Conservation (phyloP, 345 rosid genomes). For the Linum tenue region DNA sequence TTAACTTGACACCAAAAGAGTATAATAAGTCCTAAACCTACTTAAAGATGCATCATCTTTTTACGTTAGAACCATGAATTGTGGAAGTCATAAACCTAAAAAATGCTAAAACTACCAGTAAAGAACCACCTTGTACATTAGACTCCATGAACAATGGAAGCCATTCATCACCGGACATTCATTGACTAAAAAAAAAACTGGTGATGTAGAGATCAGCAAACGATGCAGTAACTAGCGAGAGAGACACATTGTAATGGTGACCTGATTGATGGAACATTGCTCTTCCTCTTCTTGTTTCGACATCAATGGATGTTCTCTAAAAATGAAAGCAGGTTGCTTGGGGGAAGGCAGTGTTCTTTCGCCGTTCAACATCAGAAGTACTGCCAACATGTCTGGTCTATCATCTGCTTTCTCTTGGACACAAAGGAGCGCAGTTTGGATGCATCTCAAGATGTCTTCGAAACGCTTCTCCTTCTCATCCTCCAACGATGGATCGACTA, state of each 20-base stretch:
- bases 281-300: slow-evolving; percentile 9
- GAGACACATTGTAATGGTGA: slow-evolving; percentile 14
- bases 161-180: neutral
- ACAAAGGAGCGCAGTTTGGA: neutral
- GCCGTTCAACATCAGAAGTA: slow-evolving; percentile 4
- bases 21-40: too few species aligned
- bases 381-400: neutral
- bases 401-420: neutral
- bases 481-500: neutral
- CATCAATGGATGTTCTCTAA: slow-evolving; percentile 1
- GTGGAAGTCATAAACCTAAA: too few species aligned
- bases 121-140: too few species aligned
- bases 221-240: slow-evolving; percentile 17
- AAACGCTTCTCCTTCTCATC: neutral
- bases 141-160: neutral
- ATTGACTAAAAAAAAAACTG: neutral
- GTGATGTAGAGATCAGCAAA: too few species aligned
- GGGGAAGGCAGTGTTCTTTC: slow-evolving; percentile 20
- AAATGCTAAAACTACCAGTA: too few species aligned
- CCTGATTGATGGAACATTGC: slow-evolving; percentile 9
- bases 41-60: too few species aligned
- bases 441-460: neutral
- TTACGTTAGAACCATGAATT: too few species aligned
- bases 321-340: slow-evolving; percentile 16
- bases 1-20: too few species aligned